These are phyloP conservation scores for Saturnispora kantuleensis DNA, from an alignment of 805 yeast species.

Conservation along the genomic window DNA sequence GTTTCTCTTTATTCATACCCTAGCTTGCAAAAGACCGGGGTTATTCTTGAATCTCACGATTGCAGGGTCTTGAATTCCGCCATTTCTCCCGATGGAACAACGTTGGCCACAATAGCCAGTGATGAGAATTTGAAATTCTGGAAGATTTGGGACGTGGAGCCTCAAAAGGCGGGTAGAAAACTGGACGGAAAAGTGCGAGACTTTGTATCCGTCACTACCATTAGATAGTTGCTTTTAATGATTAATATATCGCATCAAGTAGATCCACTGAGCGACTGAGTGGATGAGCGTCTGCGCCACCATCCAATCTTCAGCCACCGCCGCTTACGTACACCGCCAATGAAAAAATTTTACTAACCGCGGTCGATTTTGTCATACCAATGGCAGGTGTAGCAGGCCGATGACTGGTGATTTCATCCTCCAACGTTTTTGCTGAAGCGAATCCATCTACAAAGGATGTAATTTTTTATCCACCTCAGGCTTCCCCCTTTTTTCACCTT, in stretches of 20 bases:
- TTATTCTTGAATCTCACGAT: constrained; percentile 79
- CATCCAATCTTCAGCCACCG: too few relatives aligned
- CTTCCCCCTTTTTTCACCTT: background rate
- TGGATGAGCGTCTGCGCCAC: too few relatives aligned
- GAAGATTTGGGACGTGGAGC: constrained; percentile 61
- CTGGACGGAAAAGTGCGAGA: background rate
- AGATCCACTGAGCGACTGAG: constrained; percentile 1
- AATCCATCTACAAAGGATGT: too few relatives aligned
- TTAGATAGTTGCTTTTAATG: constrained; percentile 26
- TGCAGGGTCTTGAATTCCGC: constrained; percentile 76
- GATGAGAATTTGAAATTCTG: constrained; percentile 95
- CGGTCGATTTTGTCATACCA: too few relatives aligned
- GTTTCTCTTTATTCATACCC: constrained; percentile 81
- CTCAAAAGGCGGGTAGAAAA: constrained; percentile 6
- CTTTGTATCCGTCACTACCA: constrained; percentile 10
- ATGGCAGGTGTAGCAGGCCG: too few relatives aligned
- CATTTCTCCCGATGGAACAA: constrained; percentile 81
- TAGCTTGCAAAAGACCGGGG: constrained; percentile 77
- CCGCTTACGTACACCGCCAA: too few relatives aligned
- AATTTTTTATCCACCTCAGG: background rate
- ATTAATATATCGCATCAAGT: too few relatives aligned
- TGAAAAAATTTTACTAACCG: too few relatives aligned
- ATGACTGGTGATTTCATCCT: too few relatives aligned
- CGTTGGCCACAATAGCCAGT: constrained; percentile 89
- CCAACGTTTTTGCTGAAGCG: too few relatives aligned